Conservation (phyloP, 257 asterid species). For the Cynanchum wilfordii region DNA sequence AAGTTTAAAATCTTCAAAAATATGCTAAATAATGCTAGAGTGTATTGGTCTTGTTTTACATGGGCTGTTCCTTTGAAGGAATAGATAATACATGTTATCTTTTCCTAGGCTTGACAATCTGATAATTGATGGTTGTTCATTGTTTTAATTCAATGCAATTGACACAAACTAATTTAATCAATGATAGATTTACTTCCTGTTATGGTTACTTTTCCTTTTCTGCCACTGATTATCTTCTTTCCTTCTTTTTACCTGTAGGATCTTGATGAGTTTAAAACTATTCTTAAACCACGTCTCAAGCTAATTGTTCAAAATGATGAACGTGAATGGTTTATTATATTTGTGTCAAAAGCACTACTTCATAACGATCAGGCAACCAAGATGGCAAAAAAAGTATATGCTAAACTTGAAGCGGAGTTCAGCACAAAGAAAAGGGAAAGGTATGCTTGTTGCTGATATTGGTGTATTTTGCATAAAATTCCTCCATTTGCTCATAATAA, state of each 20-base stretch:
- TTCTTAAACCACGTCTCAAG: slow-evolving; percentile 96
- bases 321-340: slow-evolving; percentile 94
- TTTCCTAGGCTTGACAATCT: neutral
- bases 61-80: neutral
- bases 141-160: neutral
- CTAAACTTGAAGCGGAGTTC: slow-evolving; percentile 93
- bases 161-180: slow-evolving; percentile 1
- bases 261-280: slow-evolving; percentile 95
- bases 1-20: neutral
- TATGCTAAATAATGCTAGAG: neutral
- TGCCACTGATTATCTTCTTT: slow-evolving; percentile 10
- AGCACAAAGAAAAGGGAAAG: slow-evolving; percentile 97
- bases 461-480: slow-evolving; percentile 6
- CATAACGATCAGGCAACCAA: slow-evolving; percentile 96
- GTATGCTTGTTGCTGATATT: slow-evolving; percentile 32
- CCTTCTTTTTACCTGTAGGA: slow-evolving; percentile 49
- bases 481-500: neutral
- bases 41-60: neutral
- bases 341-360: slow-evolving; percentile 89
- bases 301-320: slow-evolving; percentile 95
- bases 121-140: neutral
- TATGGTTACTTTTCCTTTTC: slow-evolving; percentile 13
- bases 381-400: slow-evolving; percentile 92
- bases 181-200: neutral
- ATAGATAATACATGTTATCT: neutral